A percentile compares a stretch with the other conserved stretches of the same genome.
phyloP scores from a whole-genome alignment of 202 grass and related monocot species.

The Brachypodium distachyon region DNA sequence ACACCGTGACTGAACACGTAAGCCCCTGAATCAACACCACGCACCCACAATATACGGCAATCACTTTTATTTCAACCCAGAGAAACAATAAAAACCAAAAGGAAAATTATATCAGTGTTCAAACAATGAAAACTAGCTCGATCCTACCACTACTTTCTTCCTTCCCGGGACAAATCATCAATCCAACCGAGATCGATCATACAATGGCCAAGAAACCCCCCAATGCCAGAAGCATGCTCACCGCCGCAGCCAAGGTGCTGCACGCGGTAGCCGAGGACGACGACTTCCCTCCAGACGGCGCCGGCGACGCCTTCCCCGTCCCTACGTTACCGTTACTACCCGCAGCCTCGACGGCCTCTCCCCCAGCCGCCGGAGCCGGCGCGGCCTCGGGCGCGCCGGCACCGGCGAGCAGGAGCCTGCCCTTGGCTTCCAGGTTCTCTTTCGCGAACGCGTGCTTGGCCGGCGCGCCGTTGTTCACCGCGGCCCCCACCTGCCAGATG shows the following conservation, averaged over 20 bases:
- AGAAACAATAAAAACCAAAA: not conserved
- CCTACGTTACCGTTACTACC: not conserved
- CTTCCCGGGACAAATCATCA: not conserved
- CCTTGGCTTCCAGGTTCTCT: constrained; percentile 43
- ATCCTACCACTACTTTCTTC: not conserved
- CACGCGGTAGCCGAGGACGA: not conserved
- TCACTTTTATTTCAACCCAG: not conserved
- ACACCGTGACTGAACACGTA: no score
- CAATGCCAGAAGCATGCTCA: constrained; percentile 22
- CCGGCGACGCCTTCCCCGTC: not conserved
- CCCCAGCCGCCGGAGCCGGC: not conserved
- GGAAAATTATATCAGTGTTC: not conserved
- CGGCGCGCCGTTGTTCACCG: constrained; percentile 39
- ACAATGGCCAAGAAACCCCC: constrained; percentile 25
- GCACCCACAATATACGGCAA: not conserved
- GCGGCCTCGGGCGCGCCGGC: not conserved
- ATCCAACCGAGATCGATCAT: constrained; percentile 4
- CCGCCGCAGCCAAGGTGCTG: not conserved
- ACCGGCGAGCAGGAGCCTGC: constrained; percentile 24
- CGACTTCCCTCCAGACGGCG: not conserved
- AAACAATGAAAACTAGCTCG: not conserved
- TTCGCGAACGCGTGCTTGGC: constrained; percentile 50
- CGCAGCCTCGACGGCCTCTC: not conserved
- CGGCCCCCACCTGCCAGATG: constrained; percentile 74
- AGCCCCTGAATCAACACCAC: no score